These are phyloP conservation scores for Sporothrix humicola DNA, from an alignment of 2,329 filamentous ascomycete genomes.

Conservation along the genomic window DNA sequence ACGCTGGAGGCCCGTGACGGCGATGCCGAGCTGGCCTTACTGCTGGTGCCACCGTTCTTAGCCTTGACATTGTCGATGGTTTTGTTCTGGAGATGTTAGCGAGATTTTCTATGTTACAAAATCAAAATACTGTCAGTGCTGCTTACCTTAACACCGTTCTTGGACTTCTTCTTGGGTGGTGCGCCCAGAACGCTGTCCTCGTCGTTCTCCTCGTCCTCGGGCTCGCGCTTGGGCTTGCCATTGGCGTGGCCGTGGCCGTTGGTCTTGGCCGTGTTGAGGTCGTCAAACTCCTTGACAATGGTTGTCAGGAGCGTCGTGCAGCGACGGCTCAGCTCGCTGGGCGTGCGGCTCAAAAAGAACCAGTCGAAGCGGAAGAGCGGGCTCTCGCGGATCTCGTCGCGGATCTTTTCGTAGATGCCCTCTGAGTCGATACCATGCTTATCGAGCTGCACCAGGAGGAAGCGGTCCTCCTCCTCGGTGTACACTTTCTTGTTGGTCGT, in stretches of 20 bases:
- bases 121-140: no score
- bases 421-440: conserved; percentile 91
- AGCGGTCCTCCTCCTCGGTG: conserved; percentile 96
- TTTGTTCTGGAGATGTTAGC: conserved; percentile 75
- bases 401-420: conserved; percentile 86
- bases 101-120: no score
- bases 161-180: conserved; percentile 93
- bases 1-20: conserved; percentile 90
- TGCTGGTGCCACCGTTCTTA: conserved; percentile 58
- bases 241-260: conserved; percentile 60
- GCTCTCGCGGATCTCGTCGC: conserved; percentile 95
- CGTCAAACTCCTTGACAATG: conserved; percentile 92
- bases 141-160: conserved; percentile 82
- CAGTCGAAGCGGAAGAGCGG: conserved; percentile 98
- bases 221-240: conserved; percentile 74
- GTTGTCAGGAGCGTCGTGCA: conserved; percentile 95
- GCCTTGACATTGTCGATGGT: conserved; percentile 86
- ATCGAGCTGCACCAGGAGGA: conserved; percentile 91
- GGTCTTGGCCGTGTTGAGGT: conserved; percentile 57
- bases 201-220: conserved; percentile 81
- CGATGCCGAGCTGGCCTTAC: conserved; percentile 75
- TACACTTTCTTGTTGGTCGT: conserved; percentile 99
- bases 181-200: conserved; percentile 80
- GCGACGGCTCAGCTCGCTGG: conserved; percentile 86
- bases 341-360: conserved; percentile 97